Conservation (phyloP, 2,329 filamentous ascomycete species). For the Fusarium citri region DNA sequence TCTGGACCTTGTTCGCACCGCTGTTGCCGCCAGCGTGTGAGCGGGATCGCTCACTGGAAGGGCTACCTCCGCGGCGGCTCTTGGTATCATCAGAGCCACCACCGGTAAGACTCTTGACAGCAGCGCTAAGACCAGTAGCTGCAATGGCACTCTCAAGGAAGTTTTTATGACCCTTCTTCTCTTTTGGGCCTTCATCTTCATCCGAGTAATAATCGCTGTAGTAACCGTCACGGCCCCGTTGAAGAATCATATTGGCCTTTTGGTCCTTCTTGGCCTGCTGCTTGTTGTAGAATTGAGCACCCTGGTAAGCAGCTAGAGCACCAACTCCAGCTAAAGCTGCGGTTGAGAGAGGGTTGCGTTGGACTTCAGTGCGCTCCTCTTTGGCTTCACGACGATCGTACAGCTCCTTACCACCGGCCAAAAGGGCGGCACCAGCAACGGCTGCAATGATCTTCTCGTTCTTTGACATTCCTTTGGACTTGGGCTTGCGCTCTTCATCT, state of each 20-base stretch:
- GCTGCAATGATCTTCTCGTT: slow-evolving; percentile 75
- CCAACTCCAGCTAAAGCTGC: slow-evolving; percentile 73
- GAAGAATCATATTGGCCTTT: slow-evolving; percentile 64
- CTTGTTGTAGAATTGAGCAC: slow-evolving; percentile 72
- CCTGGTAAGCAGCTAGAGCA: slow-evolving; percentile 72
- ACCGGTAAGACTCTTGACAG: slow-evolving; percentile 69
- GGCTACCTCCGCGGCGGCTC: slow-evolving; percentile 60
- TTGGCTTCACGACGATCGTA: slow-evolving; percentile 72
- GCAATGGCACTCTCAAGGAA: slow-evolving; percentile 73
- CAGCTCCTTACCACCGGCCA: slow-evolving; percentile 74
- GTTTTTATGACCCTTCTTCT: slow-evolving; percentile 71
- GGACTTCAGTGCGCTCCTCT: slow-evolving; percentile 60
- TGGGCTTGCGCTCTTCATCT: slow-evolving; percentile 66
- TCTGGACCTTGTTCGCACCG: slow-evolving; percentile 73
- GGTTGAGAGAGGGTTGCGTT: slow-evolving; percentile 69
- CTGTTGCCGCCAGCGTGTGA: slow-evolving; percentile 58
- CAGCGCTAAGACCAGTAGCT: slow-evolving; percentile 70
- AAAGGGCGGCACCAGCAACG: slow-evolving; percentile 72
- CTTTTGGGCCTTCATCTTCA: slow-evolving; percentile 65
- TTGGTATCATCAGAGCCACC: slow-evolving; percentile 59
- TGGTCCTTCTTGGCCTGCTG: slow-evolving; percentile 67
- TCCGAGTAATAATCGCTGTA: slow-evolving; percentile 67
- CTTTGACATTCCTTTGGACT: slow-evolving; percentile 64
- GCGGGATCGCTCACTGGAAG: slow-evolving; percentile 64
- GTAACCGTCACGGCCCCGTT: slow-evolving; percentile 66